phyloP scores from a whole-genome alignment of 1,284 basidiomycete genomes.

The Dichomitus squalens region DNA sequence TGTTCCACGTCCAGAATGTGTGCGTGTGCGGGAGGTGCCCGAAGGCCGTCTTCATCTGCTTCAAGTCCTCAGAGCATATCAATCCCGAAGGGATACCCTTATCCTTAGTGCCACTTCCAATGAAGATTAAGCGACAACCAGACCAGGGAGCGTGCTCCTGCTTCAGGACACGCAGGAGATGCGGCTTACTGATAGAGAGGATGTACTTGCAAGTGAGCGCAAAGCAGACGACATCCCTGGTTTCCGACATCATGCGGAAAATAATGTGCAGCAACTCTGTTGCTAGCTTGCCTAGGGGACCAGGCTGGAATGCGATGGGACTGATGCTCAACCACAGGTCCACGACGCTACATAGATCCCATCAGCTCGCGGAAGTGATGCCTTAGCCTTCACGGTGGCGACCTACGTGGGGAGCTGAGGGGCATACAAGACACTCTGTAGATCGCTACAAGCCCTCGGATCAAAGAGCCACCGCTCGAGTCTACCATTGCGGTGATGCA shows the following conservation, averaged over 20 bases:
- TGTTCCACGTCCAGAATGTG: too few species aligned
- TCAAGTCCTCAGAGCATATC: neutral
- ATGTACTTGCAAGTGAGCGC: conserved; percentile 12
- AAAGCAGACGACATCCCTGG: neutral
- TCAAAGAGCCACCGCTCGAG: too few species aligned
- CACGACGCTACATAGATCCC: too few species aligned
- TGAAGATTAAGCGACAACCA: neutral
- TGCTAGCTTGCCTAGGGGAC: neutral
- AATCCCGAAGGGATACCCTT: neutral
- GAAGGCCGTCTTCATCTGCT: neutral
- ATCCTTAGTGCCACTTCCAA: neutral
- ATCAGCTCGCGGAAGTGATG: too few species aligned
- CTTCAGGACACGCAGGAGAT: neutral
- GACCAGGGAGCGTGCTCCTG: conserved; percentile 3
- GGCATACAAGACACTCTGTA: too few species aligned
- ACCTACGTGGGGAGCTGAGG: too few species aligned
- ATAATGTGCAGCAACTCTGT: neutral
- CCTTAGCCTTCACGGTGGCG: too few species aligned
- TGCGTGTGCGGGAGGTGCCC: too few species aligned
- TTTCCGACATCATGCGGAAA: neutral
- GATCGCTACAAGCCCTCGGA: too few species aligned
- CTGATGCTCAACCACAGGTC: neutral
- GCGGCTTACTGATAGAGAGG: conserved; percentile 1
- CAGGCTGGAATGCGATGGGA: neutral
- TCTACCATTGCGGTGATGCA: too few species aligned